Base-by-base conservation (phyloP, 192 early-diverging fungal species). In the Entomortierella parvispora region DNA sequence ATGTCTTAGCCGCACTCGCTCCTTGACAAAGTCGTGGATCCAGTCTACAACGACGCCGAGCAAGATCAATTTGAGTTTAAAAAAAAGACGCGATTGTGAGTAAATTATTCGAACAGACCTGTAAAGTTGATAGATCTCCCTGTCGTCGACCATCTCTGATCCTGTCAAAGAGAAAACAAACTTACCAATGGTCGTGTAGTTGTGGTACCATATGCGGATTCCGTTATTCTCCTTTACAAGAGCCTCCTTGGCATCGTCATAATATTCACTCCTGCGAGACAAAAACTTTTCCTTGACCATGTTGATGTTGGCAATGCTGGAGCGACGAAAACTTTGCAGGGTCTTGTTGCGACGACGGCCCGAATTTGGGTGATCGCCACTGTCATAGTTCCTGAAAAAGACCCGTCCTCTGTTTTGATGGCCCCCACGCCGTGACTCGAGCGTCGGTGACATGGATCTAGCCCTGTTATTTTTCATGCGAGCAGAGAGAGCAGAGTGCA, bases 21-120 rank as follows among this genome's bases (percentile, higher is more conserved):
- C 95, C 78, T 92, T 93, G 17, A 92, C 90, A 62, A 91, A 86
- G 80, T 96, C 95, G 72, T 96, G 93, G 37, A 95, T 91, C 93
- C 93, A 96, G 81, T 97, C 94, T 89, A 46, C 40, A n/a, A 51
- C 23, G 26, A 57, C 17, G 7, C 46, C 46, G 61, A 29, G 1
- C n/a, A 26, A 18, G 9, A 2, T 58, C 22, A 40, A 62, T 25
- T 26, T 2, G 56, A n/a, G 18, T 7, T 52, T 2, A 48, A 37
- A 9, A 37, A 56, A 48, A 20, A 66, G 26, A 57, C n/a, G 31
- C 18, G 31, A 15, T 1, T 47, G 22, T 25, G 32, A 17, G 29
- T 26, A 34, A 9, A 46, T 42, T 2, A 7, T 15, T 33, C 32
- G 32, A 29, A 56, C 22, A 12, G n/a, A 46, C 25, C 42, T 42